phyloP scores from a whole-genome alignment of 148 eudicot genomes.

The Nepenthes gracilis region DNA sequence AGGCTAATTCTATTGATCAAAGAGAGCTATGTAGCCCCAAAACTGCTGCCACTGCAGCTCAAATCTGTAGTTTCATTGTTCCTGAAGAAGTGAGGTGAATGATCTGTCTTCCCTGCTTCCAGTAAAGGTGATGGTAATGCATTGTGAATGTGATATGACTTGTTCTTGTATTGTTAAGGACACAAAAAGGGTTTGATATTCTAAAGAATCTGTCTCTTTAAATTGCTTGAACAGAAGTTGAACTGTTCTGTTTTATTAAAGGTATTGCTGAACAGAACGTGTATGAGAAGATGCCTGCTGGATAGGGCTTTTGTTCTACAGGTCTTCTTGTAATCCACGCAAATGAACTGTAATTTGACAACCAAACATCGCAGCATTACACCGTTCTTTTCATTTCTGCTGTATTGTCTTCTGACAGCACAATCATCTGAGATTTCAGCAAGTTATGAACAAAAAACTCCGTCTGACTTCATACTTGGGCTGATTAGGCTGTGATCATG shows the following conservation, averaged over 20 bases:
- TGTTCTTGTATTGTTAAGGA: constrained; percentile 8
- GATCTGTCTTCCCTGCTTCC: constrained; percentile 1
- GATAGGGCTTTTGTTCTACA: no score
- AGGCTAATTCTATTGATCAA: constrained; percentile 23
- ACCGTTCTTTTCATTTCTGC: no score
- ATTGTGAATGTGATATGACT: not conserved
- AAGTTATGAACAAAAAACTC: no score
- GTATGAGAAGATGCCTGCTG: no score
- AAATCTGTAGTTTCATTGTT: constrained; percentile 9
- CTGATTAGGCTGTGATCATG: no score
- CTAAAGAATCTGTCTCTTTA: constrained; percentile 11
- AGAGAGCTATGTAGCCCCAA: constrained; percentile 3
- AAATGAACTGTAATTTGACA: no score
- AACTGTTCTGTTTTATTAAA: constrained; percentile 5
- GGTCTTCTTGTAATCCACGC: no score
- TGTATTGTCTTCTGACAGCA: no score
- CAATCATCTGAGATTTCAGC: no score
- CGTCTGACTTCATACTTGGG: no score
- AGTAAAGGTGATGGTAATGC: not conserved
- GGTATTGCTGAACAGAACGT: no score
- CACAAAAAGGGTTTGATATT: constrained; percentile 5
- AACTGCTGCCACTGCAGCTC: not conserved
- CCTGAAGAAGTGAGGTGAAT: constrained; percentile 4
- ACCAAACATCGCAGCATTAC: no score
- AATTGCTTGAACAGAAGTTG: constrained; percentile 7